Conservation (phyloP, 345 rosid genomes). For the Rhodamnia rubescens region DNA sequence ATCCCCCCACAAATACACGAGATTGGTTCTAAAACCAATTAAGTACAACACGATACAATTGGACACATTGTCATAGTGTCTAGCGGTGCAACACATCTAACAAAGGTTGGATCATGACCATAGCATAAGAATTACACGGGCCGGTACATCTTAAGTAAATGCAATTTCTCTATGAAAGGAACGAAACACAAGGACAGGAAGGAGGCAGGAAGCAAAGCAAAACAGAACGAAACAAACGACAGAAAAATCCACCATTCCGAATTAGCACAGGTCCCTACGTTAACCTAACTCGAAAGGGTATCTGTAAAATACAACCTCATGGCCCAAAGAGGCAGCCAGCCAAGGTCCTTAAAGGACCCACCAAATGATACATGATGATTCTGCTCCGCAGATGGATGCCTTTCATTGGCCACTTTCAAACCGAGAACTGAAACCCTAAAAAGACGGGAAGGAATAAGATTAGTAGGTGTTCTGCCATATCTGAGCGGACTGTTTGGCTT, state of each 20-base stretch:
- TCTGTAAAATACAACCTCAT: conserved; percentile 40
- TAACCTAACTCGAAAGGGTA: conserved; percentile 21
- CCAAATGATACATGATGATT: neutral
- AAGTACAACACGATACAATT: neutral
- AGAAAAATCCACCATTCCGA: conserved; percentile 3
- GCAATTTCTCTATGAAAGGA: conserved; percentile 3
- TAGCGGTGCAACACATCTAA: neutral
- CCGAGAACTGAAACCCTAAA: conserved; percentile 41
- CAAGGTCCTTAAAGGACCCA: conserved; percentile 18
- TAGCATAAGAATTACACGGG: neutral
- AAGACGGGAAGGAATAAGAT: conserved; percentile 16
- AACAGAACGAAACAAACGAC: neutral
- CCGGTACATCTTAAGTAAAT: neutral
- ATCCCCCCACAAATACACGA: neutral
- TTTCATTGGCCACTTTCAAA: conserved; percentile 11
- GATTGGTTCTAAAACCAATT: neutral
- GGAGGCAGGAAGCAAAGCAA: neutral
- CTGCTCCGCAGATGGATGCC: neutral
- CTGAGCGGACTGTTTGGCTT: conserved; percentile 80
- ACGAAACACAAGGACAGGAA: neutral
- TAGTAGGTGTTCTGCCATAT: conserved; percentile 93
- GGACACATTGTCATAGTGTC: neutral
- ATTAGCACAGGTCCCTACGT: conserved; percentile 57
- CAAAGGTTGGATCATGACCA: neutral
- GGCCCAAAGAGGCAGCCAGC: conserved; percentile 39